Conservation (phyloP, 225 moss, liverwort and hornwort genomes). For the Bryoerythrophyllum caledonicum region DNA sequence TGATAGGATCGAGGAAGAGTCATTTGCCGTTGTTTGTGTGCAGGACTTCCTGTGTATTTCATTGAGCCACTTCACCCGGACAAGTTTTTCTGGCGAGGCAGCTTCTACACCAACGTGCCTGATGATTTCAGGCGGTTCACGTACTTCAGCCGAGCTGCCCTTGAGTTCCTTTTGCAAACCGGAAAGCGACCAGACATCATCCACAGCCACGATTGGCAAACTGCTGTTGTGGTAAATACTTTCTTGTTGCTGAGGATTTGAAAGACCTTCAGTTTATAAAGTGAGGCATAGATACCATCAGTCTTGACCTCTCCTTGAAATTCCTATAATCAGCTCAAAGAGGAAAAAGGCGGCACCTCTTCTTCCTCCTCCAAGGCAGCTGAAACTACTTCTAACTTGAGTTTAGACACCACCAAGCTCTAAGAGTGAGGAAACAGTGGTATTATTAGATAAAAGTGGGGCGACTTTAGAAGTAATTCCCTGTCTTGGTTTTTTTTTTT, state of each 20-base stretch:
- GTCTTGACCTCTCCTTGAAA: not conserved
- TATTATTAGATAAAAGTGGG: no score
- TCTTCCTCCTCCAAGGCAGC: no score
- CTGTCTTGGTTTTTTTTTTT: slow-evolving; percentile 3
- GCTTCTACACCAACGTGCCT: slow-evolving; percentile 78
- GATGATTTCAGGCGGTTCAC: slow-evolving; percentile 94
- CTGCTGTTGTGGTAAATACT: slow-evolving; percentile 74
- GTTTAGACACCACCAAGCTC: no score
- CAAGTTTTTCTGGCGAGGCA: slow-evolving; percentile 89
- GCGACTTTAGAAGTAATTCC: no score
- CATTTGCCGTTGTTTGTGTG: not conserved
- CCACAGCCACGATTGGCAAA: slow-evolving; percentile 97
- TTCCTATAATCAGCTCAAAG: no score
- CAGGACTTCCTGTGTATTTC: slow-evolving; percentile 94
- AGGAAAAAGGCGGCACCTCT: no score
- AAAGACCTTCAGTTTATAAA: not conserved
- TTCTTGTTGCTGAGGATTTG: not conserved
- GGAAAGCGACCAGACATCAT: slow-evolving; percentile 94
- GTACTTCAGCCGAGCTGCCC: slow-evolving; percentile 89
- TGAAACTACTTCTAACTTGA: no score
- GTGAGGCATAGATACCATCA: not conserved
- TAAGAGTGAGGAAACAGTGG: no score
- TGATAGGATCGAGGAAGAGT: no score
- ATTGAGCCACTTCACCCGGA: slow-evolving; percentile 93
- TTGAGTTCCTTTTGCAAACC: slow-evolving; percentile 91